Conservation (phyloP, 495 filamentous ascomycete species). For the Neurospora sp. region DNA sequence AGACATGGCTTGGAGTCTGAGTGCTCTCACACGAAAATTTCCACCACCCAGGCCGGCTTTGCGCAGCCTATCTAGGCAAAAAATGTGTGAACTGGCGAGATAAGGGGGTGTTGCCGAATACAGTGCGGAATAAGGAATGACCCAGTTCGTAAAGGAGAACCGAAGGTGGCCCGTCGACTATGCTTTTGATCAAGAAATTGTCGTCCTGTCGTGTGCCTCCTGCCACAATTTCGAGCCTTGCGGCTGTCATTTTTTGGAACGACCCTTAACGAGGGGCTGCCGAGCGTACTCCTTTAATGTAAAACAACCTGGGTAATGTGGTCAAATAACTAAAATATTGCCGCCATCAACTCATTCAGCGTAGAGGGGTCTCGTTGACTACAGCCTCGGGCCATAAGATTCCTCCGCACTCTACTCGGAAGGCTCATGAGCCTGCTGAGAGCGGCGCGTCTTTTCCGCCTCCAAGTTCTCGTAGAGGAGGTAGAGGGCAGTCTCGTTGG, state of each 20-base stretch:
- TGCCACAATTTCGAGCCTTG: slow-evolving; percentile 44
- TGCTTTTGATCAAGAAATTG: slow-evolving; percentile 31
- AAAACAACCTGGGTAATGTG: not conserved
- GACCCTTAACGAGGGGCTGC: slow-evolving; percentile 29
- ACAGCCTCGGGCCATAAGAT: slow-evolving; percentile 16
- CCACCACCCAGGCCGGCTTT: not conserved
- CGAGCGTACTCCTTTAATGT: slow-evolving; percentile 13
- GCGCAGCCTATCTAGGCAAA: not conserved
- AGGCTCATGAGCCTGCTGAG: slow-evolving; percentile 45
- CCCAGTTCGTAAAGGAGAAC: slow-evolving; percentile 26
- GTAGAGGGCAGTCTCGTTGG: slow-evolving; percentile 92
- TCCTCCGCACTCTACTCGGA: slow-evolving; percentile 53
- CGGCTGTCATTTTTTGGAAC: slow-evolving; percentile 51
- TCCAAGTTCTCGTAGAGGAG: slow-evolving; percentile 98
- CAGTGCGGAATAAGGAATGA: slow-evolving; percentile 17
- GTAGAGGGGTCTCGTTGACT: slow-evolving; percentile 9
- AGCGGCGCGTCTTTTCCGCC: slow-evolving; percentile 94
- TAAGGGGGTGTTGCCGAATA: slow-evolving; percentile 9
- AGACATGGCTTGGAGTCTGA: not conserved
- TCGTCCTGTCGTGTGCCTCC: slow-evolving; percentile 37
- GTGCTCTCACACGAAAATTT: not conserved
- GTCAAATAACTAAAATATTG: not conserved
- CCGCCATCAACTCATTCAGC: slow-evolving; percentile 1
- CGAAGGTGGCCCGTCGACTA: slow-evolving; percentile 26
- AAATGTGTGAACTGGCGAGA: not conserved